These are phyloP conservation scores for Trichoderma asperelloides DNA, from an alignment of 495 filamentous ascomycete species.

Conservation along the genomic window DNA sequence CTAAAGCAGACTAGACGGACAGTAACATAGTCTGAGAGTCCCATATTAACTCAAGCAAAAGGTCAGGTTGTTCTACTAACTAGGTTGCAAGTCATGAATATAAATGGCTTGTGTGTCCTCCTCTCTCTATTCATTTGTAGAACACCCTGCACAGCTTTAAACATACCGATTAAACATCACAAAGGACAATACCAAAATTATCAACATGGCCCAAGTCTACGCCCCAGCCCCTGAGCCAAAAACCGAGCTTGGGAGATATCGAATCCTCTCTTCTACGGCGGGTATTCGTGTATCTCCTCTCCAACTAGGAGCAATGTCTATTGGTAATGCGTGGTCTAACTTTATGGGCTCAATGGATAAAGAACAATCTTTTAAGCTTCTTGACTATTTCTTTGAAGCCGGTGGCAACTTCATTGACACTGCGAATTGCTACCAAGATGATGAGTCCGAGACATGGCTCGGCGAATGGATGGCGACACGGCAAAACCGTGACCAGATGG, in stretches of 20 bases:
- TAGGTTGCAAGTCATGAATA: neutral
- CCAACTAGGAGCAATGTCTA: slow-evolving; percentile 53
- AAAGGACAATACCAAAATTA: neutral
- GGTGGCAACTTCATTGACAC: slow-evolving; percentile 71
- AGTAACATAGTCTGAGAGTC: no score
- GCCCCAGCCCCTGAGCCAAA: slow-evolving; percentile 38
- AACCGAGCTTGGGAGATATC: slow-evolving; percentile 49
- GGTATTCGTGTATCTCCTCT: slow-evolving; percentile 53
- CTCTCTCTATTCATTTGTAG: neutral
- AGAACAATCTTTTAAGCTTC: slow-evolving; percentile 25
- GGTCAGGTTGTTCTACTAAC: neutral
- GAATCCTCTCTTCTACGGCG: slow-evolving; percentile 49
- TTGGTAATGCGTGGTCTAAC: slow-evolving; percentile 43
- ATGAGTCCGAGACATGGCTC: slow-evolving; percentile 53
- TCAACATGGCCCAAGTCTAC: neutral
- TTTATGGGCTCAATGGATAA: slow-evolving; percentile 19
- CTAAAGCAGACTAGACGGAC: neutral
- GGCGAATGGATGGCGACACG: slow-evolving; percentile 54
- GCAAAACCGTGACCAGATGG: slow-evolving; percentile 45
- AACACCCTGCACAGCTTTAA: neutral
- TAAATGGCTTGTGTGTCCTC: neutral
- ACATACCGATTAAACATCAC: neutral
- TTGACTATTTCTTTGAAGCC: slow-evolving; percentile 46
- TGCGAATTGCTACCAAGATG: slow-evolving; percentile 55
- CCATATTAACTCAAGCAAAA: no score